Conservation (phyloP, 2,329 filamentous ascomycete genomes). For the Ceratocystis cubensis region DNA sequence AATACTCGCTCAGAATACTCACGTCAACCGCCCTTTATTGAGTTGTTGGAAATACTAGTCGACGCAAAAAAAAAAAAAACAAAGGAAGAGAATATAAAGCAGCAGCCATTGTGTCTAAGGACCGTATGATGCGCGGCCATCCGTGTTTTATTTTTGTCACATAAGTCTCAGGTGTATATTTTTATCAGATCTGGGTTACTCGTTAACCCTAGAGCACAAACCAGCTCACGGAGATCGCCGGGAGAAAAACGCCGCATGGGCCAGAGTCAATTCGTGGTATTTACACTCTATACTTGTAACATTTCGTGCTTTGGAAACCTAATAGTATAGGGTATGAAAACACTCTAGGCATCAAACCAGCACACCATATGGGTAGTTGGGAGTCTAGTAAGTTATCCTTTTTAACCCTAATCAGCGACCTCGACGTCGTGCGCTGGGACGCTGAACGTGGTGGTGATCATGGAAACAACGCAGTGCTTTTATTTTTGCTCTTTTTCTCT, state of each 20-base stretch:
- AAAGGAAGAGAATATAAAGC: neutral
- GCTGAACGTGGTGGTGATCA: neutral
- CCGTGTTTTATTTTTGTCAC: slow-evolving; percentile 5
- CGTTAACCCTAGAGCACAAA: slow-evolving; percentile 5
- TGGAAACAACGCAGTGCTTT: neutral
- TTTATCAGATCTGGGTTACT: slow-evolving; percentile 9
- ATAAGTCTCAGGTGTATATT: neutral
- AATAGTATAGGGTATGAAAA: too few species aligned
- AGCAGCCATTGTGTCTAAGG: neutral
- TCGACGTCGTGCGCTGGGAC: neutral
- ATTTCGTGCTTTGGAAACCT: too few species aligned
- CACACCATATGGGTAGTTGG: too few species aligned
- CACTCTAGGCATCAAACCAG: too few species aligned
- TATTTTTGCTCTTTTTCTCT: neutral
- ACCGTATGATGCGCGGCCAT: neutral
- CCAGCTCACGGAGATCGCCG: slow-evolving; percentile 11
- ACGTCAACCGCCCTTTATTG: neutral
- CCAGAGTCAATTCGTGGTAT: neutral
- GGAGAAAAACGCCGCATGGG: neutral
- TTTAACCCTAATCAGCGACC: neutral
- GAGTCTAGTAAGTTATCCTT: too few species aligned
- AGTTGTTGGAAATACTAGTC: neutral
- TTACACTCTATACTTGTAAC: neutral
- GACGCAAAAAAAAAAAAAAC: neutral
- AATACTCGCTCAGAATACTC: too few species aligned